These are phyloP conservation scores for Candolleomyces eurysporus DNA, from an alignment of 768 basidiomycete species.

Conservation along the genomic window DNA sequence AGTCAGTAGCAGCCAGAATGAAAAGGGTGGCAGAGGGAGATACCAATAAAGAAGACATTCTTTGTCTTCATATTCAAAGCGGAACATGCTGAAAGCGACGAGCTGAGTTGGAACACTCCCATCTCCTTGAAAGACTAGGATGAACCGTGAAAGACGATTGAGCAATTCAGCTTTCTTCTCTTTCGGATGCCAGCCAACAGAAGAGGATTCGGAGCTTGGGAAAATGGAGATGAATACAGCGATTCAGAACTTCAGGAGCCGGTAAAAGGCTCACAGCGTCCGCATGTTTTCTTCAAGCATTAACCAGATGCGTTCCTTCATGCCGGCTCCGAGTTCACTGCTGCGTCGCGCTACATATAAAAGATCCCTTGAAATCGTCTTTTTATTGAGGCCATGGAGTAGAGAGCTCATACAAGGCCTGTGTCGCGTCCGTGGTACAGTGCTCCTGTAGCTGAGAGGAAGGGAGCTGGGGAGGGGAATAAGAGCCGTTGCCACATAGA, in stretches of 20 bases:
- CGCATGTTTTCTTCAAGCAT: constrained; percentile 61
- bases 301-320: constrained; percentile 49
- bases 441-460: constrained; percentile 7
- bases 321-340: constrained; percentile 26
- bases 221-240: neutral
- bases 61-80: constrained; percentile 68
- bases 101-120: constrained; percentile 15
- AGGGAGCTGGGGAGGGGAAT: neutral
- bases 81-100: constrained; percentile 56
- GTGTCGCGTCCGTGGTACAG: neutral
- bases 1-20: neutral
- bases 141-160: constrained; percentile 55
- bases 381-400: neutral
- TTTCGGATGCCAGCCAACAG: constrained; percentile 64
- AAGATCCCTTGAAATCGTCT: neutral
- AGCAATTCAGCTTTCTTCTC: constrained; percentile 63
- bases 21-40: constrained; percentile 7
- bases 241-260: neutral
- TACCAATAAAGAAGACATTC: constrained; percentile 73
- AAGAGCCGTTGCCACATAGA: neutral
- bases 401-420: constrained; percentile 2
- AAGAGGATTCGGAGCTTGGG: constrained; percentile 51
- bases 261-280: constrained; percentile 30
- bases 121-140: constrained; percentile 36
- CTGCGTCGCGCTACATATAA: constrained; percentile 15